Base-by-base conservation (phyloP, 495 filamentous ascomycete genomes). In the Neurospora africana region DNA sequence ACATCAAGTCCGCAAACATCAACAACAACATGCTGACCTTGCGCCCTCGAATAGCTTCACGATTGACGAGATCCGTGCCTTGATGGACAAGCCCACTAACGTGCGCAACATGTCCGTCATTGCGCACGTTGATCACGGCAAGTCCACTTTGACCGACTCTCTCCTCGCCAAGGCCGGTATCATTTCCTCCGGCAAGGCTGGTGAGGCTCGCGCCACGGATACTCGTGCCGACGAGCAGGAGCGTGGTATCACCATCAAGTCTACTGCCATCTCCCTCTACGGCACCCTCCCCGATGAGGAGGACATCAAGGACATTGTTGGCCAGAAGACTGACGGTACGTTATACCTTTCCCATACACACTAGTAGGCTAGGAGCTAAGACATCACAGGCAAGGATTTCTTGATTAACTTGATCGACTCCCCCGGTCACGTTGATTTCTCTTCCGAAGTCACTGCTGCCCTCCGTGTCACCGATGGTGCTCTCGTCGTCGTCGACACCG, bases 391-490 rank as follows among this genome's bases (percentile, higher is more conserved):
- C 86, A 88, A 83, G 74, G 93, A 98, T 83, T 99, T 99, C 90
- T 89, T 99, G 89, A 95, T 99, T 89, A 99, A 99, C 90, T 87
- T 99, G 88, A 99, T 99, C 85, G 95, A 99, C 84, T 99, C 95
- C 37, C 95, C 95, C 74, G 95, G 95, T 87, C 95, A 99, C 94
- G 95, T 99, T 84, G 95, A 99, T 86, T 99, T 99, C 91, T 99
- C 95, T 30, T 99, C 95, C 75, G 95, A 99, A 84, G 95, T 99
- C 81, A 99, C 95, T 80, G 95, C 95, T 82, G 95, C 95, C 81
- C 94, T 99, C 79, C 95, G 95, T 92, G 95, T 99, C 85, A 99
- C 95, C 77, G 95, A 99, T 80, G 95, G 95, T 91, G 95, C 95
- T 76, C 91, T 99, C 74, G 95, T 99, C 81, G 95, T 99, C 82